Percentiles rank a stretch among this genome's conserved stretches.
phyloP scores from a whole-genome alignment of 495 filamentous ascomycete genomes.

The Neurospora intermedia region DNA sequence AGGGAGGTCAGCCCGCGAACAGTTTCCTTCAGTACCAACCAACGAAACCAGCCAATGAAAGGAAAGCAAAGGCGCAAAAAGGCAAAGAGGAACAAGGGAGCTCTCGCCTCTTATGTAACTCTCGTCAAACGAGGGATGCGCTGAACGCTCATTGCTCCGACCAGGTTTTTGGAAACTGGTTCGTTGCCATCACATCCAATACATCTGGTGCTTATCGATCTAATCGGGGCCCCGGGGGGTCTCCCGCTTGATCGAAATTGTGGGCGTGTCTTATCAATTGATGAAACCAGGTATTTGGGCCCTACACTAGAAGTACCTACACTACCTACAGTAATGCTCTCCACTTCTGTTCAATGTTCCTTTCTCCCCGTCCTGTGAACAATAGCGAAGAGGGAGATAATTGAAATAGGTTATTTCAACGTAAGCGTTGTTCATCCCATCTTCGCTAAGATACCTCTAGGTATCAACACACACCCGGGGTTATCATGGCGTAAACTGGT shows the following conservation, averaged over 20 bases:
- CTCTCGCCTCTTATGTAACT: not conserved
- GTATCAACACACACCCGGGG: not conserved
- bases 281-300: conserved; percentile 15
- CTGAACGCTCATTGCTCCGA: conserved; percentile 14
- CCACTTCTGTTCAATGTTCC: not conserved
- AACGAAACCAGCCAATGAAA: not conserved
- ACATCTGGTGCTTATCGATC: conserved; percentile 7
- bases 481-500: not conserved
- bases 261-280: conserved; percentile 1
- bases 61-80: not conserved
- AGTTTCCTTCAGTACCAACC: not conserved
- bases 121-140: not conserved
- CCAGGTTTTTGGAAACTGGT: conserved; percentile 11
- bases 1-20: not conserved
- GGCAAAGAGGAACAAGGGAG: not conserved
- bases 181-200: no score
- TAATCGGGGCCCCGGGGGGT: no score
- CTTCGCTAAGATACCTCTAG: not conserved
- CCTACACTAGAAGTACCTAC: not conserved
- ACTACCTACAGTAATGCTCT: not conserved
- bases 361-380: not conserved
- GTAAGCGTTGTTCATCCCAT: not conserved
- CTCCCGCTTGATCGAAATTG: conserved; percentile 15
- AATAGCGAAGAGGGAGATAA: not conserved
- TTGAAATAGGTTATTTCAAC: not conserved